phyloP scores from a whole-genome alignment of 805 yeast genomes.

The Candida manassasensis region DNA sequence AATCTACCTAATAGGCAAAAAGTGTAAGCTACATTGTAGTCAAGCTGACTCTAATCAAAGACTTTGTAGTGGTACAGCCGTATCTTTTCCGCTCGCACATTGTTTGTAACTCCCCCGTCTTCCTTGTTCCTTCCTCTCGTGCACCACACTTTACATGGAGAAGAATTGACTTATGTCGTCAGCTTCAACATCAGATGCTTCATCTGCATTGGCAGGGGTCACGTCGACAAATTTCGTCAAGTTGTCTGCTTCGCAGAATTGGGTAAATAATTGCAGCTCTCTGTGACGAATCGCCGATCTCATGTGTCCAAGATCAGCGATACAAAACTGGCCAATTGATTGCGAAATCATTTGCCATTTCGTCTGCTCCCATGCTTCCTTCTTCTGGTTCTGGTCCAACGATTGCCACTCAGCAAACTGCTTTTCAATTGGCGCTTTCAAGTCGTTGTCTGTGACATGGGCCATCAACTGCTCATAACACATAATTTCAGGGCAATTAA shows the following conservation, averaged over 20 bases:
- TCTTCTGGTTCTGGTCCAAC: constrained; percentile 5
- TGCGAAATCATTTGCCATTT: constrained; percentile 5
- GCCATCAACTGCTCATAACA: constrained; percentile 6
- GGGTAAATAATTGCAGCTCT: constrained; percentile 10
- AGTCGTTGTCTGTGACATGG: constrained; percentile 1
- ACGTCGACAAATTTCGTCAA: constrained; percentile 10
- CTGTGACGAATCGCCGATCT: constrained; percentile 6
- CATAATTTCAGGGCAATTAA: constrained; percentile 8
- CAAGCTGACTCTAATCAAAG: too few relatives aligned
- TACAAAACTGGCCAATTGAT: constrained; percentile 9
- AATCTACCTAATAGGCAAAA: too few relatives aligned
- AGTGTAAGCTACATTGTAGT: too few relatives aligned
- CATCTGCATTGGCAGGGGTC: constrained; percentile 1
- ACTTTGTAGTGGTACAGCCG: too few relatives aligned
- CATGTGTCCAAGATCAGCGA: constrained; percentile 10
- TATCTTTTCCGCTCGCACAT: too few relatives aligned
- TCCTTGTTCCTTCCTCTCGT: too few relatives aligned
- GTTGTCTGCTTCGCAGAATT: constrained; percentile 12
- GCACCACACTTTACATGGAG: background rate
- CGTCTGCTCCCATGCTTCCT: constrained; percentile 9
- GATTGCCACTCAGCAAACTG: constrained; percentile 8
- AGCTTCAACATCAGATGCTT: background rate
- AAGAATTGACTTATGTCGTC: constrained; percentile 1
- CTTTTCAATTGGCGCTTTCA: constrained; percentile 5
- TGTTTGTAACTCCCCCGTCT: too few relatives aligned